Evolutionary conservation across 2,329 filamentous ascomycete species (phyloP).

Genomic region (Orbilia blumenaviensis): DNA sequence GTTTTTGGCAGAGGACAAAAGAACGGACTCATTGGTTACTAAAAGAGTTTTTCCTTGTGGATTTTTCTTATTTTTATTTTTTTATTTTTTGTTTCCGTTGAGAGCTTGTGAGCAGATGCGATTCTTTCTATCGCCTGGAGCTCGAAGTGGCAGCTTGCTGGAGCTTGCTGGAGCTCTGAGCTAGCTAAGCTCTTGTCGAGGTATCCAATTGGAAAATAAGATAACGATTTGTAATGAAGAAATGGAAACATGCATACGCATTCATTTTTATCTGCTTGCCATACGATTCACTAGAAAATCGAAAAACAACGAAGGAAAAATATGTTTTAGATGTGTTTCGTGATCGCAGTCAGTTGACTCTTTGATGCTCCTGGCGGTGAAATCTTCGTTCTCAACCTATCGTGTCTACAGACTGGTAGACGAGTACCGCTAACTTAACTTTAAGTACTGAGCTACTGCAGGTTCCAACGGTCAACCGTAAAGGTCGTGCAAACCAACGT

Average conservation of each 20-base stretch:
- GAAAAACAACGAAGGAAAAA: neutral
- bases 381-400: neutral
- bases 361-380: neutral
- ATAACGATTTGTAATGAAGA: constrained; percentile 22
- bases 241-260: constrained; percentile 15
- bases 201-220: constrained; percentile 6
- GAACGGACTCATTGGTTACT: neutral
- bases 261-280: neutral
- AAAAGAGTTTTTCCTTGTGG: constrained; percentile 14
- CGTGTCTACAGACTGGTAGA: constrained; percentile 2
- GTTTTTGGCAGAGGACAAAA: neutral
- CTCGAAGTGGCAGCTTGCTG: neutral
- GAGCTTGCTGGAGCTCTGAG: constrained; percentile 1
- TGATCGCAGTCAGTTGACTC: neutral
- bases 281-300: neutral
- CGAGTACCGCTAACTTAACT: neutral
- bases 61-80: neutral
- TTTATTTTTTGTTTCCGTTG: neutral
- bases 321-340: neutral
- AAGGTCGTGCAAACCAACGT: constrained; percentile 1
- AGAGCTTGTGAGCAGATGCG: constrained; percentile 7
- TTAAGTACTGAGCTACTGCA: constrained; percentile 1
- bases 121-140: neutral
- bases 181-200: neutral
- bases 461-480: neutral